phyloP scores from a whole-genome alignment of 345 rosid species.

The Linum lewisii region DNA sequence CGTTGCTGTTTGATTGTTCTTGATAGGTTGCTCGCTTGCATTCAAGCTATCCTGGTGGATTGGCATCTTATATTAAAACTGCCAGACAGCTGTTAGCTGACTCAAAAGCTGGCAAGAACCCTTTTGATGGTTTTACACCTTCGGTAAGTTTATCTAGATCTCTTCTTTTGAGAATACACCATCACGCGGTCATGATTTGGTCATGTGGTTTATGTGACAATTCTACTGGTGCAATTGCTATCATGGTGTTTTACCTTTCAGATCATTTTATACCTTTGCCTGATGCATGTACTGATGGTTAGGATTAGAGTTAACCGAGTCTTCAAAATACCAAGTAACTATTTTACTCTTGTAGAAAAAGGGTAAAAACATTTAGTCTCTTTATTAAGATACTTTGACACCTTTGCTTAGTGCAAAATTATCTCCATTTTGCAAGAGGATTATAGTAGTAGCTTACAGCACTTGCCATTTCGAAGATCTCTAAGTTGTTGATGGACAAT shows the following conservation, averaged over 20 bases:
- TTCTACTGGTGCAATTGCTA: not conserved
- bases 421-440: not conserved
- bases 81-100: constrained; percentile 83
- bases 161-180: not conserved
- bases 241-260: not conserved
- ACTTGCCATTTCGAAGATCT: not conserved
- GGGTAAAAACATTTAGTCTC: too few relatives aligned
- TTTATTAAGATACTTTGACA: not conserved
- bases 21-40: constrained; percentile 58
- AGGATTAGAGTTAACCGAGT: not conserved
- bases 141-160: constrained; percentile 38
- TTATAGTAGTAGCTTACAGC: not conserved
- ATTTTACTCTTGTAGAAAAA: not conserved
- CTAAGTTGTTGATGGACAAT: not conserved
- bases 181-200: too few relatives aligned
- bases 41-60: constrained; percentile 89
- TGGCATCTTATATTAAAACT: constrained; percentile 53
- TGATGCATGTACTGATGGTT: too few relatives aligned
- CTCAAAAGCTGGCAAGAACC: constrained; percentile 82
- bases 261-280: not conserved
- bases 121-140: constrained; percentile 92
- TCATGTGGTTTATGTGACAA: too few relatives aligned
- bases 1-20: not conserved
- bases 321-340: not conserved
- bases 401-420: not conserved